phyloP scores from a whole-genome alignment of 1,284 basidiomycete genomes.

The Naganishia cerealis region DNA sequence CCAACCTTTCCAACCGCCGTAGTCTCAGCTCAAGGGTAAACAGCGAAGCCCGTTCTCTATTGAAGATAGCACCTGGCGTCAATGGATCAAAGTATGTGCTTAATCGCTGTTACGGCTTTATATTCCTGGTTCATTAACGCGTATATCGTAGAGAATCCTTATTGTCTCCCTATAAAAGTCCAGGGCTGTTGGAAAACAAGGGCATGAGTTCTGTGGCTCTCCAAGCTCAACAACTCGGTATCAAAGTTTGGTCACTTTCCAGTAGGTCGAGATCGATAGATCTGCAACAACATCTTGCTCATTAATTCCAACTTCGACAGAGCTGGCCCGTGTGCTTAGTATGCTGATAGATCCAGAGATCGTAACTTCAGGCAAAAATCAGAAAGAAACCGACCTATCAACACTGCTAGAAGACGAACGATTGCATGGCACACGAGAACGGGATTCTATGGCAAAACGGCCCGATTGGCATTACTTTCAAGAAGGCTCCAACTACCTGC shows the following conservation, averaged over 20 bases:
- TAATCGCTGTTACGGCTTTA: background rate
- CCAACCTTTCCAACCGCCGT: constrained; percentile 32
- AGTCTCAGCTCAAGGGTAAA: constrained; percentile 37
- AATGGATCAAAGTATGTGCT: constrained; percentile 10
- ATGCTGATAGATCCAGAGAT: constrained; percentile 31
- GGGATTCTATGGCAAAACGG: constrained; percentile 82
- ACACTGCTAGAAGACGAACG: constrained; percentile 81
- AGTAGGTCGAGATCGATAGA: constrained; percentile 53
- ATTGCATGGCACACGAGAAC: constrained; percentile 81
- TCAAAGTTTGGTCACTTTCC: constrained; percentile 84
- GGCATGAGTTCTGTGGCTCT: constrained; percentile 3
- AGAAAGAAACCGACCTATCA: constrained; percentile 48
- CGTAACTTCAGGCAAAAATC: constrained; percentile 36
- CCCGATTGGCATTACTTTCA: constrained; percentile 88
- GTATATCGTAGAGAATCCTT: background rate
- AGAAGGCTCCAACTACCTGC: constrained; percentile 72
- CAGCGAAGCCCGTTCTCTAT: constrained; percentile 45
- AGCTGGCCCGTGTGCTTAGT: constrained; percentile 8
- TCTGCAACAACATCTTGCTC: background rate
- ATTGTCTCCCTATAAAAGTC: constrained; percentile 19
- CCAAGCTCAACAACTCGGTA: constrained; percentile 48
- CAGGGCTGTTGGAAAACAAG: constrained; percentile 8
- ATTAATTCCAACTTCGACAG: background rate
- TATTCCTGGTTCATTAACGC: background rate
- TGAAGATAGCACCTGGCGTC: constrained; percentile 10